phyloP scores from a whole-genome alignment of 225 moss, liverwort and hornwort genomes.

The Neckera pumila region DNA sequence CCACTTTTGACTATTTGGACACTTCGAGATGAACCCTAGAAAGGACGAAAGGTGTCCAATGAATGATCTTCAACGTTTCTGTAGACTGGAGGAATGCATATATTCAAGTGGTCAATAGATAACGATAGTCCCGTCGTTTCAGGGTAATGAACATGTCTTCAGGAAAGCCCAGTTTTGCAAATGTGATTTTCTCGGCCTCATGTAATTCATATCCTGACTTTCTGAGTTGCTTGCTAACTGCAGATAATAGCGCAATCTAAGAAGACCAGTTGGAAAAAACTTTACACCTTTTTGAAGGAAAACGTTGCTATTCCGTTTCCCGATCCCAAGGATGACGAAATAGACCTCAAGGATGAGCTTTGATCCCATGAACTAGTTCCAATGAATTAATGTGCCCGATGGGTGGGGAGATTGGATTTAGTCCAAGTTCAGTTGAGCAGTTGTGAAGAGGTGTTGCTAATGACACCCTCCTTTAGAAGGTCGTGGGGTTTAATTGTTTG shows the following conservation, averaged over 20 bases:
- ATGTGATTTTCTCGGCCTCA: not conserved
- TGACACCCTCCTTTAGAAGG: constrained; percentile 34
- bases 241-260: constrained; percentile 27
- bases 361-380: not conserved
- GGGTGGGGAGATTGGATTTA: not conserved
- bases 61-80: not conserved
- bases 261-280: constrained; percentile 47
- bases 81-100: not conserved
- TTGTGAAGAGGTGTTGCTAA: constrained; percentile 35
- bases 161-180: not conserved
- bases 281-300: constrained; percentile 59
- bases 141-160: not conserved
- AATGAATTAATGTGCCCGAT: not conserved
- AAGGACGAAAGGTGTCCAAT: not conserved
- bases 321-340: constrained; percentile 2
- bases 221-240: not conserved
- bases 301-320: constrained; percentile 26
- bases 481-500: not conserved
- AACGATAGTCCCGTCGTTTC: not conserved
- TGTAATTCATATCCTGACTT: not conserved
- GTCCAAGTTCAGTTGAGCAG: not conserved
- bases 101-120: not conserved
- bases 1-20: not conserved
- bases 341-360: constrained; percentile 18
- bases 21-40: not conserved